Percentiles rank a stretch among this genome's conserved stretches.
phyloP scores from a whole-genome alignment of 345 rosid genomes.

The Cardamine resedifolia region DNA sequence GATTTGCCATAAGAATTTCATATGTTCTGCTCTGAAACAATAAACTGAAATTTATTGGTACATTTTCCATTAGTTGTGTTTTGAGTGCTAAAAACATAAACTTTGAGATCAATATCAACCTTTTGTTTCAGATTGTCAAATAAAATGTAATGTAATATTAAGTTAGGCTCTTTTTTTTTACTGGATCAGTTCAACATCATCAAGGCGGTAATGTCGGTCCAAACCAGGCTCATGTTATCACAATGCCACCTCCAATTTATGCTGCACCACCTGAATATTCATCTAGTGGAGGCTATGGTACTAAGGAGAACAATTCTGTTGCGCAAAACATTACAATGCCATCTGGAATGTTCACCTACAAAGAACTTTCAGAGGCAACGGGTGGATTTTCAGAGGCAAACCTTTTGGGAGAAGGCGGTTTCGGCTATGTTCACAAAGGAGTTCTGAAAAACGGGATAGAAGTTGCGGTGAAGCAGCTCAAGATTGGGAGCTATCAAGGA shows the following conservation, averaged over 20 bases:
- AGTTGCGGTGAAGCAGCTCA: conserved; percentile 78
- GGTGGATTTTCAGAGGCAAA: conserved; percentile 57
- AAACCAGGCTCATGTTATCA: conserved; percentile 6
- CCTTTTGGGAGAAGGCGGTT: conserved; percentile 84
- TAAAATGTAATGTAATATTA: neutral
- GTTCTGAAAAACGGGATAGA: conserved; percentile 62
- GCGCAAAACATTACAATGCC: conserved; percentile 13
- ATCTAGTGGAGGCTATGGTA: conserved; percentile 1
- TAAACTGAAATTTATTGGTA: neutral
- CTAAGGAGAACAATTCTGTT: conserved; percentile 19
- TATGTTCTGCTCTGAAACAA: neutral
- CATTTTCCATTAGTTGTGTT: neutral
- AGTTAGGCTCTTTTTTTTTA: neutral
- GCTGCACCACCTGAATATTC: conserved; percentile 13
- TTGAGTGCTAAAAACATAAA: neutral
- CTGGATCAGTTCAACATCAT: conserved; percentile 33
- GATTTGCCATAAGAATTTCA: neutral
- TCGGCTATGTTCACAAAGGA: conserved; percentile 84
- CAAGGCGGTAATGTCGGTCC: conserved; percentile 21
- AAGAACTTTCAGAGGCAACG: conserved; percentile 67
- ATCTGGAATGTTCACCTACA: conserved; percentile 50
- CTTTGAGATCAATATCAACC: neutral
- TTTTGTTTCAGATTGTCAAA: conserved; percentile 6
- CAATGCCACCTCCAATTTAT: conserved; percentile 16
- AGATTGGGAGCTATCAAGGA: conserved; percentile 73